These are phyloP conservation scores for Nepenthes mirabilis DNA, from an alignment of 148 eudicot species.

Conservation along the genomic window DNA sequence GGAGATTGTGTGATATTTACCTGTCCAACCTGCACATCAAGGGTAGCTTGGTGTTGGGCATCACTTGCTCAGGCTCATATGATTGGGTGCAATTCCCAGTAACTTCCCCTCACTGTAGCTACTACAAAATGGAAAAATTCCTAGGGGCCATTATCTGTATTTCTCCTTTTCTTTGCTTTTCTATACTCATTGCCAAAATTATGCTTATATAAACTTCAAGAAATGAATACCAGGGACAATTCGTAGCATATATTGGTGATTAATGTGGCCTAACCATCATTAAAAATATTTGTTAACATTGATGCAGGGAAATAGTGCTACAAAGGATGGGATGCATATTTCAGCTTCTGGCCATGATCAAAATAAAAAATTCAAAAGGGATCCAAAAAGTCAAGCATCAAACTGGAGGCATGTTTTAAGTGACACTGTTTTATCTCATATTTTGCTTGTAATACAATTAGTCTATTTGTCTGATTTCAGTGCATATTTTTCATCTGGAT, in stretches of 20 bases:
- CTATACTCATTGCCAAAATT: too few relatives aligned
- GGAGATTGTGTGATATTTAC: too few relatives aligned
- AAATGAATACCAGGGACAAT: background rate
- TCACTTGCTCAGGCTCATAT: too few relatives aligned
- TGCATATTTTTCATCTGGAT: background rate
- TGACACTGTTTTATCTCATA: background rate
- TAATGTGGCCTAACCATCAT: background rate
- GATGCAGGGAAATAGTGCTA: constrained; percentile 36
- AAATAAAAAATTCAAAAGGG: constrained; percentile 24
- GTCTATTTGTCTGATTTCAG: background rate
- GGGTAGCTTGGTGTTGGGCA: too few relatives aligned
- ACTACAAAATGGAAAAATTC: too few relatives aligned
- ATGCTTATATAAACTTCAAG: background rate
- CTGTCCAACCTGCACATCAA: too few relatives aligned
- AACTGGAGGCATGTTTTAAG: constrained; percentile 30
- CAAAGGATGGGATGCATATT: constrained; percentile 18
- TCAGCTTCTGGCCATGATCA: constrained; percentile 23
- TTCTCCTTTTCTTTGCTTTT: too few relatives aligned
- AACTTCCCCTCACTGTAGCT: too few relatives aligned
- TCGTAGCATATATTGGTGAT: background rate
- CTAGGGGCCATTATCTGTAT: too few relatives aligned
- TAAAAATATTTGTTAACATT: background rate
- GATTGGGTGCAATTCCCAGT: too few relatives aligned
- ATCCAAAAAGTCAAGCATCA: constrained; percentile 24
- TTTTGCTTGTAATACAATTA: background rate